Base-by-base conservation (phyloP, 2,329 filamentous ascomycete species). In the Rhynchosporium graminicola region DNA sequence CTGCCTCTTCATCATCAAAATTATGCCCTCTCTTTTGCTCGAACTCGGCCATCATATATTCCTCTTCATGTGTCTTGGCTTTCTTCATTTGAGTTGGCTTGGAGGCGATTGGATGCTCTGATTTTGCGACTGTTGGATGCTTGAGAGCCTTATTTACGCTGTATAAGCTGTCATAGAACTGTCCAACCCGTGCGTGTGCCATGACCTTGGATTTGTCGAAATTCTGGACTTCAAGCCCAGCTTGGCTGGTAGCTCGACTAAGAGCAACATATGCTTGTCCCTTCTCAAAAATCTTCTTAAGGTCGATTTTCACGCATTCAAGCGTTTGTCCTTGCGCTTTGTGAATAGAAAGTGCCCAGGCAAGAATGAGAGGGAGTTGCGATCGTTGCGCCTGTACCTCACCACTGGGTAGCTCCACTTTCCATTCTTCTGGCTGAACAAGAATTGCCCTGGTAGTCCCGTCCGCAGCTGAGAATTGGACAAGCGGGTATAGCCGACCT, bases 181-280 rank as follows among this genome's bases (percentile, higher is more conserved):
- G 82, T 5, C 91, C 82, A 20, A 99, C 95, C 70, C 87, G 87
- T 1, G 91, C 88, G 73, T 99, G 95, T 2, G 96, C 95, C 87
- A 97, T 93, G 31, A 99, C 94, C 77, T 96, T 98, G 65, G 80
- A 83, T 68, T 91, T 90, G 71, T 97, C 90, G 71, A 99, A 99
- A 42, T 91, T 84, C 55, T 94, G 76, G 12, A 99, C 93, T 73
- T 97, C 92, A 26, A 99, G 79, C 0, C 95, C 95, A 20, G 86
- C 83, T 78, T 97, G 92, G 63, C 83, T 90, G 1, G 92, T 96
- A 13, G 95, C 95, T 76, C 95, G 90, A 80, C 91, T 96, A 13
- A 99, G 85, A 57, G 95, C 95, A 57, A 99, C 95, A 73, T 99
- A 99, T 5, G 95, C 95, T 76, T 99, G 95, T 0, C 95, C 95